Evolutionary conservation across 2,329 filamentous ascomycete genomes (phyloP), one percentile per base, ranked within the genome.

Genomic region (Hypoxylon sp.): DNA sequence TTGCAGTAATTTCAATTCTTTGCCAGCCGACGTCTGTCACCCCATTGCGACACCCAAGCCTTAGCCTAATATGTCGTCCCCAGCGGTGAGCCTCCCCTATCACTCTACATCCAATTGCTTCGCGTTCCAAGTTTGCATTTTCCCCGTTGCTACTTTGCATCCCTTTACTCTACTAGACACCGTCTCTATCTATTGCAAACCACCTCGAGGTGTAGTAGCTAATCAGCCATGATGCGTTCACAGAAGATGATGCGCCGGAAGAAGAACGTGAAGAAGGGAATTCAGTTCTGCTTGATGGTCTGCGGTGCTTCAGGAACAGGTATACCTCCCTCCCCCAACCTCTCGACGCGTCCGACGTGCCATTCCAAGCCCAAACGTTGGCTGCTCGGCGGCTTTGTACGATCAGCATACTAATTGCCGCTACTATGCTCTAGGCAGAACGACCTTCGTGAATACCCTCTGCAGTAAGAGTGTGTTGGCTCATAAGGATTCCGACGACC

Each of bases 221-320:
- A 75, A 76, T 70, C 37, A 25, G 63, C 63, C 69, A 72, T 63
- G 66, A 72, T 77, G 77, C 74, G 75, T 72, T 77, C 77, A 70
- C 82, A 94, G 90, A 93, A 97, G 84, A 96, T 97, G 92, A 95
- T 98, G 82, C 95, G 96, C 85, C 92, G 94, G 85, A 99, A 99
- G 95, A 99, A 99, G 93, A 98, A 99, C 89, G 95, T 99, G 86
- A 98, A 98, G 92, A 98, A 98, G 90, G 96, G 96, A 81, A 98
- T 99, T 81, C 96, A 99, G 88, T 99, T 99, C 88, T 98, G 95
- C 84, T 85, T 99, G 89, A 99, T 99, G 96, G 96, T 99, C 79
- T 98, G 96, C 82, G 96, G 96, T 86, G 96, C 96, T 81, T 98
- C 95, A 77, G 96, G 96, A 83, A 98, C 96, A 84, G 96, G 94